phyloP scores from a whole-genome alignment of 2,329 filamentous ascomycete genomes.

The Venturia aucupariae region DNA sequence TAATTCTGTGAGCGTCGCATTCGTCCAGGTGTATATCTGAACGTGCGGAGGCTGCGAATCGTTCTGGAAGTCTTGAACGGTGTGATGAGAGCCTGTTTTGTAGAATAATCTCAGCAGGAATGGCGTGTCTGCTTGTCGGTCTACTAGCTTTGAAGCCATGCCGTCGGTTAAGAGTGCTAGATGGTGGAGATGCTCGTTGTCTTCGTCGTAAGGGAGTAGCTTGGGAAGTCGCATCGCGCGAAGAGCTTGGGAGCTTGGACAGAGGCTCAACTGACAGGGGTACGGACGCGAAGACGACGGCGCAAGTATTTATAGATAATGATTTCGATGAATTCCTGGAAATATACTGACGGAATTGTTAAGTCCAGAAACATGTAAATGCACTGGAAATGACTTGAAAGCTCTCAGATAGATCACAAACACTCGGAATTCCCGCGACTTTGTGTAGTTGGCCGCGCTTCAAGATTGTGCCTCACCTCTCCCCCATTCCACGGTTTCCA shows the following conservation, averaged over 20 bases:
- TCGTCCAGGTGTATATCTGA: conserved; percentile 78
- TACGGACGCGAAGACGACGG: not conserved
- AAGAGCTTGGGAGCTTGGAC: not conserved
- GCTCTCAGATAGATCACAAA: not conserved
- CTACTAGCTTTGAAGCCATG: conserved; percentile 31
- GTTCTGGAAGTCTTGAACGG: conserved; percentile 58
- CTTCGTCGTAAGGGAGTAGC: not conserved
- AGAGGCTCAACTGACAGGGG: not conserved
- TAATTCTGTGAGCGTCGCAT: conserved; percentile 72
- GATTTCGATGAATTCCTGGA: not conserved
- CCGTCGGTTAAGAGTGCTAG: not conserved
- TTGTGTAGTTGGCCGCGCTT: not conserved
- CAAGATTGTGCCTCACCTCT: not conserved
- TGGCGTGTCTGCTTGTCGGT: conserved; percentile 64
- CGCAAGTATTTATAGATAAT: not conserved
- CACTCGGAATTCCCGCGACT: not conserved
- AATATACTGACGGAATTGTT: too few relatives aligned
- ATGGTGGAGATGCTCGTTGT: not conserved
- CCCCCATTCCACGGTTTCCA: not conserved
- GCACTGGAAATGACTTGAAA: not conserved
- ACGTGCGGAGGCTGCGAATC: conserved; percentile 51
- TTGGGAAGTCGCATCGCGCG: not conserved
- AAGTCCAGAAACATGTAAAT: too few relatives aligned
- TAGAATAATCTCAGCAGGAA: conserved; percentile 85
- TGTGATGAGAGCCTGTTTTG: conserved; percentile 59